A percentile compares a stretch with the other conserved stretches of the same genome.
phyloP scores from a whole-genome alignment of 2,329 filamentous ascomycete genomes.

The Helotiales sp. region DNA sequence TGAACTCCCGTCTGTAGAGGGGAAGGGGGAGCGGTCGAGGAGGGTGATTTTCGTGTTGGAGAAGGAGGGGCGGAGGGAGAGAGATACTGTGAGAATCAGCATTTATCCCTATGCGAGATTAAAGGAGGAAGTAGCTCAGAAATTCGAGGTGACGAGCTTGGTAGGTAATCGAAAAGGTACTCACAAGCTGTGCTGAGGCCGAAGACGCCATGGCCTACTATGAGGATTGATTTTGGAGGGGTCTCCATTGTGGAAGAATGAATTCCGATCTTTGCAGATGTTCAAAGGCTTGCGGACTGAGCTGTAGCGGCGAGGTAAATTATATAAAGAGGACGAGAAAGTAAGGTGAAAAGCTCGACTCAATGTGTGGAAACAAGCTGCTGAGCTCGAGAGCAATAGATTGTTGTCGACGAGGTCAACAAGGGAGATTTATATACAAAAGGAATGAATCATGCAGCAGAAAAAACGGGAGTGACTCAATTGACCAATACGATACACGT shows the following conservation, averaged over 20 bases:
- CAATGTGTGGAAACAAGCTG: too few species aligned
- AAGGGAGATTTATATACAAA: not conserved
- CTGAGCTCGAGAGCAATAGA: not conserved
- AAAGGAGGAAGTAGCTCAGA: too few species aligned
- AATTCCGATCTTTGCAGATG: not conserved
- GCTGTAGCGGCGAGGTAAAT: too few species aligned
- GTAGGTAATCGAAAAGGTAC: too few species aligned
- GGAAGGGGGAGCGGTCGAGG: slow-evolving; percentile 59
- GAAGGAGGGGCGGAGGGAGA: slow-evolving; percentile 62
- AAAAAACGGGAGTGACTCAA: not conserved
- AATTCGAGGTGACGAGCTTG: too few species aligned
- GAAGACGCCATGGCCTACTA: slow-evolving; percentile 62
- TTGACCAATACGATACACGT: not conserved
- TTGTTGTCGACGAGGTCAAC: too few species aligned
- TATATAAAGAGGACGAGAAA: not conserved
- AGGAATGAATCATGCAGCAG: not conserved
- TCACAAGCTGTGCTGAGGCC: slow-evolving; percentile 67
- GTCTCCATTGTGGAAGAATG: slow-evolving; percentile 12
- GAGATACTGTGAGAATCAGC: too few species aligned
- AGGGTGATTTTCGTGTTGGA: slow-evolving; percentile 53
- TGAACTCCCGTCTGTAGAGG: slow-evolving; percentile 58
- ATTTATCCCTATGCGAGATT: too few species aligned
- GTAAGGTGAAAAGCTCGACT: not conserved
- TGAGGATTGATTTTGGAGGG: slow-evolving; percentile 55
- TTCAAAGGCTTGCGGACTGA: too few species aligned